phyloP scores from a whole-genome alignment of 306 rosid species.

The Lagenaria siceraria region DNA sequence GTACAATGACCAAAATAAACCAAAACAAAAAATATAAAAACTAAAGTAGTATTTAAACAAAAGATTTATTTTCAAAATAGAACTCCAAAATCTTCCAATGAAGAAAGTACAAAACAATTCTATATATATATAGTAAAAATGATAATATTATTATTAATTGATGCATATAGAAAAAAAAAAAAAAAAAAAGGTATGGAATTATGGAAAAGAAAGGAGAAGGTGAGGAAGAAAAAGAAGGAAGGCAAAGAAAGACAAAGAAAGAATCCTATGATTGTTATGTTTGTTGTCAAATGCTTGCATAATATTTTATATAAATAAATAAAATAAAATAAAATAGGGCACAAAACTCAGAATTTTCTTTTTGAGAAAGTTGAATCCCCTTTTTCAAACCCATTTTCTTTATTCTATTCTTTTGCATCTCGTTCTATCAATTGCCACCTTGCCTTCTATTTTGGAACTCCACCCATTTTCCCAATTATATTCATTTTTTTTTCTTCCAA shows the following conservation, averaged over 20 bases:
- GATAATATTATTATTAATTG: too few species aligned
- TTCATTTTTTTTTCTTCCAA: too few species aligned
- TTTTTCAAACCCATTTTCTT: neutral
- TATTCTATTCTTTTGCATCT: neutral
- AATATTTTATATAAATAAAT: neutral
- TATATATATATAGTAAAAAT: too few species aligned
- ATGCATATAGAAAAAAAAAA: neutral
- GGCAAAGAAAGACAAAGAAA: neutral
- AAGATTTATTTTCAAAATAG: too few species aligned
- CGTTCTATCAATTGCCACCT: neutral
- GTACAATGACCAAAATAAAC: too few species aligned
- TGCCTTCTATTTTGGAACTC: neutral
- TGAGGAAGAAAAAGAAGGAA: neutral
- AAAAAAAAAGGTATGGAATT: neutral
- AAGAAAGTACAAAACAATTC: too few species aligned
- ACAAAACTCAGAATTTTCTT: neutral
- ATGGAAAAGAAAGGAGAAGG: neutral
- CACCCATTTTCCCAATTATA: neutral
- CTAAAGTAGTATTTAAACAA: too few species aligned
- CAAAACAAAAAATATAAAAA: too few species aligned
- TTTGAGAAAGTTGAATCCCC: neutral
- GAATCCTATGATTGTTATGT: conserved; percentile 3
- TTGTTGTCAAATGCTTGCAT: neutral
- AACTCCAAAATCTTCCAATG: too few species aligned
- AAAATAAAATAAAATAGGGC: neutral